phyloP scores from a whole-genome alignment of 306 rosid genomes.

The Glycyrrhiza uralensis region DNA sequence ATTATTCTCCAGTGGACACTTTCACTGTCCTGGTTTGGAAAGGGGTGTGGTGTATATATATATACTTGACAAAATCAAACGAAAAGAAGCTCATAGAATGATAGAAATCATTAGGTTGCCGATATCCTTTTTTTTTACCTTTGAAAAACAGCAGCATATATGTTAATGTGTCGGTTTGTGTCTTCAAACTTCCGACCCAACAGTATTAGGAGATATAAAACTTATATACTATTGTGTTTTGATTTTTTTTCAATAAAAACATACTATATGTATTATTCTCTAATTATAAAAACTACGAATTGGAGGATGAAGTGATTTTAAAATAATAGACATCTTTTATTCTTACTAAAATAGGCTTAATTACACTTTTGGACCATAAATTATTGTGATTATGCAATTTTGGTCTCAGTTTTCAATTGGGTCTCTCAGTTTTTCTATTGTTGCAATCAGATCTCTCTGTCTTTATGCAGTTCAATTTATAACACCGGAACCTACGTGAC shows the following conservation, averaged over 20 bases:
- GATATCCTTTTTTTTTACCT: not conserved
- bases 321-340: not conserved
- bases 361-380: no score
- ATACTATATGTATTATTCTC: no score
- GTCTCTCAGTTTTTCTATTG: no score
- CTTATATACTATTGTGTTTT: not conserved
- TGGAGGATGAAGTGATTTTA: not conserved
- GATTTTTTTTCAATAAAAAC: not conserved
- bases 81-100: not conserved
- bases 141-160: not conserved
- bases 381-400: no score
- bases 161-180: not conserved
- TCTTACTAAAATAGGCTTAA: no score
- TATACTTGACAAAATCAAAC: slow-evolving; percentile 16
- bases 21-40: slow-evolving; percentile 18
- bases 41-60: no score
- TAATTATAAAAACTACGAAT: not conserved
- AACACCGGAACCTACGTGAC: no score
- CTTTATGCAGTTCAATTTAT: no score
- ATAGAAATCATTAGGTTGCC: not conserved
- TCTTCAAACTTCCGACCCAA: not conserved
- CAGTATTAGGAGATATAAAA: no score
- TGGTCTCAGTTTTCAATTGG: no score
- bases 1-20: slow-evolving; percentile 11
- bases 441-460: no score